Base-by-base conservation (phyloP, 1,139 yeast species). In the Geotrichum reessii region DNA sequence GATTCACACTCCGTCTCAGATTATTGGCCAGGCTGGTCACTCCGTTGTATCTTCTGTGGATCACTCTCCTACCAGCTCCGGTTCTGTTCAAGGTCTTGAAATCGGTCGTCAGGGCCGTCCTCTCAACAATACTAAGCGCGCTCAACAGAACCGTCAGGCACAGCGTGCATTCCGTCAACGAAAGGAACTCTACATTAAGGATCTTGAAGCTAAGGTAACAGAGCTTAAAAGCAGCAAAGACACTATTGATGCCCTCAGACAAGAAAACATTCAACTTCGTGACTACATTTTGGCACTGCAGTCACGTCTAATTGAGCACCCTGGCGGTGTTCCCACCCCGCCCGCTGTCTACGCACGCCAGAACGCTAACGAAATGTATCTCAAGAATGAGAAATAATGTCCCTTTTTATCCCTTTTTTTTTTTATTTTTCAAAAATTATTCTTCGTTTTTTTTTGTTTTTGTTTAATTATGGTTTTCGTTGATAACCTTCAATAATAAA, bases 151-250 rank as follows among this genome's bases (percentile, higher is more conserved):
- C 74, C 78, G 97, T 67, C 85, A 83, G 61, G 96, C 97, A 0
- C 97, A 90, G 73, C 81, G 88, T 65, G 95, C 96, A 11, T 90
- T 89, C 74, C 80, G 97, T 69, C 85, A 83, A 68, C 79, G 96
- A 60, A 85, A 87, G 69, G 96, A 88, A 65, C 80, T 81, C 62
- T 84, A 87, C 67, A 83, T 90, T 65, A 86, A 84, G 71, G 92
- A 88, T 55, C 77, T 90, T 62, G 96, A 90, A 73, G 73, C 76
- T 46, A 84, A 84, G 69, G 88, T 87, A 5, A 78, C 79, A 53
- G 86, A 85, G 69, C 81, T 82, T 54, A 82, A 81, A 61, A 75
- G 75, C 40, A 74, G 86, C 66, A 81, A 82, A 68, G 84, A 81
- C 64, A 80, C 84, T 14, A 80, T 87, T 64, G 87, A 84, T 60